Conservation (phyloP, 2,329 filamentous ascomycete species). For the Endoconidiophora polonica region DNA sequence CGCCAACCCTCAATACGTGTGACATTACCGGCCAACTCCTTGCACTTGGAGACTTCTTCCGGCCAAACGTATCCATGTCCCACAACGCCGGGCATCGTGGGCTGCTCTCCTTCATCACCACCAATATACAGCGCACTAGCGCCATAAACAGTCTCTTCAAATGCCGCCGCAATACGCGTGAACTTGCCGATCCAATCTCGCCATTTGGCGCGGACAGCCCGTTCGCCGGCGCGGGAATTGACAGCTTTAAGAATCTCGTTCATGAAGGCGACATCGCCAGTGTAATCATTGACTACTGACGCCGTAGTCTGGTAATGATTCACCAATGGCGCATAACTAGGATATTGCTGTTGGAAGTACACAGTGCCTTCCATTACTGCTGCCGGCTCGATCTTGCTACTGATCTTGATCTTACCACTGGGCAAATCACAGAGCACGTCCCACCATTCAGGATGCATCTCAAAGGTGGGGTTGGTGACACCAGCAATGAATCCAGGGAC, state of each 20-base stretch:
- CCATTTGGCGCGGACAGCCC: constrained; percentile 82
- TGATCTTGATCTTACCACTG: constrained; percentile 87
- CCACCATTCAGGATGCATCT: constrained; percentile 95
- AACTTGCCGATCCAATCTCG: constrained; percentile 90
- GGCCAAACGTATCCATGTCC: constrained; percentile 95
- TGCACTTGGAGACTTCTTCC: constrained; percentile 62
- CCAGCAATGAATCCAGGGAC: constrained; percentile 96
- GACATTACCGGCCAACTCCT: constrained; percentile 80
- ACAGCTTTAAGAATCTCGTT: constrained; percentile 71
- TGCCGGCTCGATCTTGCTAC: constrained; percentile 66
- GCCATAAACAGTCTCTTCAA: constrained; percentile 91
- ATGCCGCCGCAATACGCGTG: constrained; percentile 77
- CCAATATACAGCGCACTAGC: constrained; percentile 79
- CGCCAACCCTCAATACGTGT: constrained; percentile 93
- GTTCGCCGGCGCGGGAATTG: constrained; percentile 70
- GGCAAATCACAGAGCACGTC: constrained; percentile 88
- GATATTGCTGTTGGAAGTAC: constrained; percentile 74
- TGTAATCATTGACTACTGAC: constrained; percentile 43
- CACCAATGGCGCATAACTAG: constrained; percentile 34
- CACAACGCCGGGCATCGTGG: constrained; percentile 38
- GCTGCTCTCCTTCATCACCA: constrained; percentile 49
- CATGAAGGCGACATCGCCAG: constrained; percentile 82
- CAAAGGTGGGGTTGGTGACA: constrained; percentile 93
- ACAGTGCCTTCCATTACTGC: constrained; percentile 67
- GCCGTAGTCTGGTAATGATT: constrained; percentile 22